Evolutionary conservation across 2,329 filamentous ascomycete species (phyloP).

Genomic region (Massarina eburnea): DNA sequence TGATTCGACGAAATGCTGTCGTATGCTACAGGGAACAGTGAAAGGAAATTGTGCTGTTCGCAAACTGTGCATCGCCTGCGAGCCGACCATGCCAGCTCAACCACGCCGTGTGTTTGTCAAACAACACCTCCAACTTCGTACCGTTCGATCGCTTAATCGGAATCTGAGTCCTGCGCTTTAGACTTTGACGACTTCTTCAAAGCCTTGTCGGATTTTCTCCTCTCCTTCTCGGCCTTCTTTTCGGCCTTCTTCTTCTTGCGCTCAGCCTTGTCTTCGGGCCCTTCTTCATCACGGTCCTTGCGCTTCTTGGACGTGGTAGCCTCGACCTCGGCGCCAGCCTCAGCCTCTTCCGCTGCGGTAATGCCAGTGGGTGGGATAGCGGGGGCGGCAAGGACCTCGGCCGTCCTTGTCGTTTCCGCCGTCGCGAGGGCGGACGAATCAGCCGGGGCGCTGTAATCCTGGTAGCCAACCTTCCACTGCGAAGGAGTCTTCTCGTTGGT

Average conservation of each 20-base stretch:
- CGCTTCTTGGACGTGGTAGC: slow-evolving; percentile 47
- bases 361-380: slow-evolving; percentile 35
- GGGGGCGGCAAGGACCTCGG: slow-evolving; percentile 41
- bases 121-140: slow-evolving; percentile 16
- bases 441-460: slow-evolving; percentile 62
- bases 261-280: slow-evolving; percentile 50
- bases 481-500: slow-evolving; percentile 90
- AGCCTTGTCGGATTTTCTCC: slow-evolving; percentile 26
- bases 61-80: slow-evolving; percentile 22
- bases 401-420: slow-evolving; percentile 35
- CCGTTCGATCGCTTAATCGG: slow-evolving; percentile 26
- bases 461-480: slow-evolving; percentile 91
- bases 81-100: slow-evolving; percentile 6
- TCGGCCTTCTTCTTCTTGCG: slow-evolving; percentile 72
- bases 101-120: slow-evolving; percentile 14
- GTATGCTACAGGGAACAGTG: slow-evolving; percentile 39
- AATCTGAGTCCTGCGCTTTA: slow-evolving; percentile 35
- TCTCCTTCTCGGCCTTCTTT: slow-evolving; percentile 31
- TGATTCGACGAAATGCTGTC: slow-evolving; percentile 34
- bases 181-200: slow-evolving; percentile 37
- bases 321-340: slow-evolving; percentile 27
- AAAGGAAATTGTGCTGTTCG: slow-evolving; percentile 27
- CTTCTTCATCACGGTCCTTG: slow-evolving; percentile 50
- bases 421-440: slow-evolving; percentile 25
- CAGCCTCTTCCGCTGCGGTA: slow-evolving; percentile 18